Percentiles rank a stretch among this genome's conserved stretches.
Evolutionary conservation across 1,284 basidiomycete species (phyloP).

Genomic region (Apiotrichum gracile): DNA sequence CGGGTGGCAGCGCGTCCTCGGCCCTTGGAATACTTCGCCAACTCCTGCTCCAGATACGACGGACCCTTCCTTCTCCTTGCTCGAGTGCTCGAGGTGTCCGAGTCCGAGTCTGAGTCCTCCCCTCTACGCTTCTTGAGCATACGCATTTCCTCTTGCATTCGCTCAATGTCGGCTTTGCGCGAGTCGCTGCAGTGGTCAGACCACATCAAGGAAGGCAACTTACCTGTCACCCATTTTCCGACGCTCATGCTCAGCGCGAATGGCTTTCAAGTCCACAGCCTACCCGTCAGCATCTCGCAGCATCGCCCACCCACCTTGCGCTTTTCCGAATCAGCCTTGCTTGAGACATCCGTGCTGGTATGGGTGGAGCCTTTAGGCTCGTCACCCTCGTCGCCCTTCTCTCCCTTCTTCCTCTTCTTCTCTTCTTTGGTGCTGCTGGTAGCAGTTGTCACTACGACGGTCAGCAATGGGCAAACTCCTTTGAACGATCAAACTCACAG

Average conservation of each 20-base stretch:
- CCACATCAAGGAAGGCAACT: conserved; percentile 21
- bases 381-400: conserved; percentile 29
- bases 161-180: conserved; percentile 71
- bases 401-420: conserved; percentile 1
- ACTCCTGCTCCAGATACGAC: conserved; percentile 70
- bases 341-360: not conserved
- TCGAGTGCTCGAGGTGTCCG: conserved; percentile 26
- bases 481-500: conserved; percentile 55
- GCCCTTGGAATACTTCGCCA: conserved; percentile 68
- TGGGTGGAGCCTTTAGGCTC: not conserved
- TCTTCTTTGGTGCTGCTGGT: not conserved
- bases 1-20: conserved; percentile 59
- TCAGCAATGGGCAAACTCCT: not conserved
- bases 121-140: conserved; percentile 53
- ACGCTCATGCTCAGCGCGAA: conserved; percentile 65
- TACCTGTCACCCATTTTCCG: conserved; percentile 60
- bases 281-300: conserved; percentile 2
- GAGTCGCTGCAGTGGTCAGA: conserved; percentile 56
- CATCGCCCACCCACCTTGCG: not conserved
- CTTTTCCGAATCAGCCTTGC: conserved; percentile 1
- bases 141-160: conserved; percentile 80
- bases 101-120: conserved; percentile 39
- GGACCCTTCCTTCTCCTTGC: conserved; percentile 49
- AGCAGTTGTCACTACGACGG: not conserved
- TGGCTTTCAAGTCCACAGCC: conserved; percentile 58